Evolutionary conservation across 73 alveolate genomes (phyloP), one percentile per base, ranked within the genome.

Genomic region (Paramecium primaurelia): DNA sequence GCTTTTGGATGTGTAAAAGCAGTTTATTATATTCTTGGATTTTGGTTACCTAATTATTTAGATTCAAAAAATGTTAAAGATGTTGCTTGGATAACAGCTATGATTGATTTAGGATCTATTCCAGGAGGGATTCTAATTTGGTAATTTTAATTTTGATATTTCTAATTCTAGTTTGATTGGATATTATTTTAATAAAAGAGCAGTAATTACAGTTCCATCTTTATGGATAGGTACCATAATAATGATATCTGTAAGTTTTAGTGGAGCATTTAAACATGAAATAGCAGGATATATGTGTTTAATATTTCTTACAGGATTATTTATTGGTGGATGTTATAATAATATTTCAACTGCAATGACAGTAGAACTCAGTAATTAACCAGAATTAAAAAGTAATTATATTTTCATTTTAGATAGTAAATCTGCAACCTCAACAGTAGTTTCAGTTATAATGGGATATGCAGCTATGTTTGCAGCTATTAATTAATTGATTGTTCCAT

Each of bases 1-100:
- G 91, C 77, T n/a, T 80, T 80, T 44, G 91, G 77, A 11, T 80
- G 77, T 22, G 49, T 47, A 49, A 42, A 80, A 47, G 91, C 77
- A n/a, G 49, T 80, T 45, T 44, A 80, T 49, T 77, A 80, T 40
- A 47, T 45, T 80, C 49, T 80, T 26, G 91, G 77, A 8, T 80
- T 80, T 49, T 44, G 91, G 91, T 47, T 80, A 80, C 75, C 91
- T 20, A 45, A 6, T 26, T 80, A 80, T 44, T 45, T 80, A 20
- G 91, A 45, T 14, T 10, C 28, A 1, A 32, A 42, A 47, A 25
- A 38, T 77, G 71, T 45, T 12, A 16, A 26, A 71, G 90, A 80
- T 26, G 49, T 80, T 32, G 91, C 71, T 7, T 80, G 71, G 71
- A 80, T 80, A 45, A 44, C 47, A 3, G 71, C 71, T 20, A 42